Conservation (phyloP, 129 eudicot species). For the Daucus carota region DNA sequence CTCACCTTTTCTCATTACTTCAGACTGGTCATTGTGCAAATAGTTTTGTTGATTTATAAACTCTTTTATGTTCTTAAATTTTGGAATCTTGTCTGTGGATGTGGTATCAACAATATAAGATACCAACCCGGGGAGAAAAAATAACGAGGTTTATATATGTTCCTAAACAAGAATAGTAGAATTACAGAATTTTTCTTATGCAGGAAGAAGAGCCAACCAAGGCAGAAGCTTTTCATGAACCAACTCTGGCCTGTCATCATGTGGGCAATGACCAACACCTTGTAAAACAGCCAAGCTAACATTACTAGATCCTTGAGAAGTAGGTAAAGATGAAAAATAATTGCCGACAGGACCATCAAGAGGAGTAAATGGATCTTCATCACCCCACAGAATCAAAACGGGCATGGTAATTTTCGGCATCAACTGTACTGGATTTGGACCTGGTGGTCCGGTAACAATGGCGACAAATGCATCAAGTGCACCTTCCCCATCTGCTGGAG, state of each 20-base stretch:
- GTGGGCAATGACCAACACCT: slow-evolving; percentile 98
- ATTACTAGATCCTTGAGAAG: slow-evolving; percentile 27
- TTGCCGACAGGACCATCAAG: slow-evolving; percentile 92
- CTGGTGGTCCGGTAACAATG: slow-evolving; percentile 91
- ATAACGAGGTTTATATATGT: neutral
- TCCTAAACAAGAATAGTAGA: neutral
- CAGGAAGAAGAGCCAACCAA: slow-evolving; percentile 56
- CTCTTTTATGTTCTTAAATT: too few relatives aligned
- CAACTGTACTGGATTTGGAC: slow-evolving; percentile 82
- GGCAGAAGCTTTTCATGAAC: slow-evolving; percentile 79
- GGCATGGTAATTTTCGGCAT: slow-evolving; percentile 68
- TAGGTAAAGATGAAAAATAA: slow-evolving; percentile 61
- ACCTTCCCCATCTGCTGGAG: slow-evolving; percentile 84
- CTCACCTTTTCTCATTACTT: too few relatives aligned
- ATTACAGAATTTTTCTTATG: slow-evolving; percentile 7
- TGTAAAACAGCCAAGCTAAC: slow-evolving; percentile 42
- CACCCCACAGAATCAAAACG: slow-evolving; percentile 74
- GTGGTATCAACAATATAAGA: neutral
- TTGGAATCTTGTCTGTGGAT: neutral
- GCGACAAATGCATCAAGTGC: slow-evolving; percentile 96
- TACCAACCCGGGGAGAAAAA: neutral
- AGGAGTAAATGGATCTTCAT: slow-evolving; percentile 86
- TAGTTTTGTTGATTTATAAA: too few relatives aligned
- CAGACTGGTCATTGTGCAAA: too few relatives aligned
- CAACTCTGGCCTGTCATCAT: slow-evolving; percentile 86